Conservation (phyloP, 2,329 filamentous ascomycete species). For the Cercospora sp. region DNA sequence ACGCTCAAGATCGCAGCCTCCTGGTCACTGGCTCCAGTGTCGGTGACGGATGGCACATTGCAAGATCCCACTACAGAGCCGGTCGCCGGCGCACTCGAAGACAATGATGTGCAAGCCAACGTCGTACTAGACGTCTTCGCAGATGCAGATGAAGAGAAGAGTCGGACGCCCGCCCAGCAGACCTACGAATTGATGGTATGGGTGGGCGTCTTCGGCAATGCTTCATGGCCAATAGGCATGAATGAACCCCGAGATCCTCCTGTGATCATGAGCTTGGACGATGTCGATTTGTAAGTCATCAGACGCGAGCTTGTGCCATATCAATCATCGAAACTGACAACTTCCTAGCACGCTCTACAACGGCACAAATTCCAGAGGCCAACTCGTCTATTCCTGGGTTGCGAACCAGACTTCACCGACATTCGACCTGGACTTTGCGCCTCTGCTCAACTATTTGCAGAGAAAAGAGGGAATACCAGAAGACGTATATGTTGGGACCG, state of each 20-base stretch:
- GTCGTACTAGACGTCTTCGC: constrained; percentile 26
- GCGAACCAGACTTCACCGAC: constrained; percentile 23
- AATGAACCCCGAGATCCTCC: constrained; percentile 17
- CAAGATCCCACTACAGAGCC: constrained; percentile 19
- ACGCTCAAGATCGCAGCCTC: constrained; percentile 19
- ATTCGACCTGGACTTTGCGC: constrained; percentile 25
- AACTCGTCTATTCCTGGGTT: constrained; percentile 26
- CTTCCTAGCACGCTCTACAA: constrained; percentile 21
- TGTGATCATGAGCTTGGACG: constrained; percentile 12
- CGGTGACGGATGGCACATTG: constrained; percentile 10
- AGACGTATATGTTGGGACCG: constrained; percentile 22
- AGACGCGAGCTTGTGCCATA: too few relatives aligned
- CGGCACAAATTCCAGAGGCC: constrained; percentile 23
- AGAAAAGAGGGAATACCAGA: constrained; percentile 15
- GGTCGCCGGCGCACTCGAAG: constrained; percentile 9
- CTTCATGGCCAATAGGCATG: constrained; percentile 23
- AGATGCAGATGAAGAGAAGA: constrained; percentile 21
- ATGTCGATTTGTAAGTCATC: constrained; percentile 20
- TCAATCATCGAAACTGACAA: constrained; percentile 2
- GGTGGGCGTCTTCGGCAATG: constrained; percentile 24
- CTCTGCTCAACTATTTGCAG: constrained; percentile 20
- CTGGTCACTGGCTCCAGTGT: constrained; percentile 23
- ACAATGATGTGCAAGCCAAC: constrained; percentile 22
- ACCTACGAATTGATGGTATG: constrained; percentile 29
- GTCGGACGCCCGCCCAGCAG: constrained; percentile 19